Conservation (phyloP, 495 filamentous ascomycete species). For the Rhypophila decipiens region DNA sequence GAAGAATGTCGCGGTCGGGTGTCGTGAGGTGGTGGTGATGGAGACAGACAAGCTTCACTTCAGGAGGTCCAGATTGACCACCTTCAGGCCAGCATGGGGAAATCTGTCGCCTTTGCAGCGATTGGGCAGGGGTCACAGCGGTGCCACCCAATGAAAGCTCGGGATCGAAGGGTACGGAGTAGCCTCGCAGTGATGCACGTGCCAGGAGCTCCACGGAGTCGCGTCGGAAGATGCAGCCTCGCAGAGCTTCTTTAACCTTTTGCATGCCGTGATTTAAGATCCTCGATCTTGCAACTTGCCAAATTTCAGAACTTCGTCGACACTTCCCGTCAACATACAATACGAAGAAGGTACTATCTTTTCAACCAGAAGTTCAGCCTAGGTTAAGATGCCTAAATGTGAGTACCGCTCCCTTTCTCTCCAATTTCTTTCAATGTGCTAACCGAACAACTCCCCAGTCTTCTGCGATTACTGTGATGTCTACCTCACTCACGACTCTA, state of each 20-base stretch:
- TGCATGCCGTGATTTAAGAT: too few species aligned
- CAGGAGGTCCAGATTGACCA: background rate
- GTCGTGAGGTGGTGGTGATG: background rate
- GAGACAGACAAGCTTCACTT: slow-evolving; percentile 5
- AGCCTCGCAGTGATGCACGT: slow-evolving; percentile 11
- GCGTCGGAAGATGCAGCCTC: slow-evolving; percentile 20
- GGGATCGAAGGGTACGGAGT: background rate
- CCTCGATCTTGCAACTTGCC: background rate
- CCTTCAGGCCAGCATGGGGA: background rate
- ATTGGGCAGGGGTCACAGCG: slow-evolving; percentile 4
- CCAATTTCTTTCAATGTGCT: slow-evolving; percentile 2
- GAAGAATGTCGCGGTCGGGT: background rate
- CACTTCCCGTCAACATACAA: too few species aligned
- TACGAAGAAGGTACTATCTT: background rate
- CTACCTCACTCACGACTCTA: slow-evolving; percentile 98
- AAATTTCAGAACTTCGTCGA: background rate
- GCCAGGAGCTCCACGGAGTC: slow-evolving; percentile 4
- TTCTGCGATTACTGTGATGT: slow-evolving; percentile 99
- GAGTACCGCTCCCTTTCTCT: slow-evolving; percentile 7
- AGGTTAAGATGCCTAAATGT: slow-evolving; percentile 47
- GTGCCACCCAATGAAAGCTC: slow-evolving; percentile 14
- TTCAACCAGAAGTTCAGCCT: slow-evolving; percentile 4
- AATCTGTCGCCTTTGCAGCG: slow-evolving; percentile 29
- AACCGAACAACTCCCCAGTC: slow-evolving; percentile 21
- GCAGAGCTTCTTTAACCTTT: slow-evolving; percentile 11